Evolutionary conservation across 305 asterid genomes (phyloP).

Genomic region (Rubia peregrina): DNA sequence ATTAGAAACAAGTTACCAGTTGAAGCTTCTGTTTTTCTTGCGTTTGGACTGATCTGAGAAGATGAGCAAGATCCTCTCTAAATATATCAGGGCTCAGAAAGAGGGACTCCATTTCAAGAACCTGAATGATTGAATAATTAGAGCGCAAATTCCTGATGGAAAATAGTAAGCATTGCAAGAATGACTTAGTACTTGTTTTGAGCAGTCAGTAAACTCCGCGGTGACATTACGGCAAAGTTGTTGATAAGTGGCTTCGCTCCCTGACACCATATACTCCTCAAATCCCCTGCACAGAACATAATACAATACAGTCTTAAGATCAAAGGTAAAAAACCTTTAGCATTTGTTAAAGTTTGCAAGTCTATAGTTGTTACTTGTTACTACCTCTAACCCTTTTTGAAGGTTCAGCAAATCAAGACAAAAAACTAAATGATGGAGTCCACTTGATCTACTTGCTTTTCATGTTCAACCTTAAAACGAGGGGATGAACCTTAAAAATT

Average conservation of each 20-base stretch:
- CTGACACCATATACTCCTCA: constrained; percentile 65
- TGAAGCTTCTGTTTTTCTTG: constrained; percentile 87
- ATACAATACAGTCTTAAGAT: constrained; percentile 10
- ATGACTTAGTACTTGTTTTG: constrained; percentile 56
- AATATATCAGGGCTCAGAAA: constrained; percentile 47
- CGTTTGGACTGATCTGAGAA: constrained; percentile 76
- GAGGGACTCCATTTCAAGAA: too few species aligned
- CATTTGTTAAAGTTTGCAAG: not conserved
- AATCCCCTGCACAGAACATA: constrained; percentile 58
- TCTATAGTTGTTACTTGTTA: not conserved
- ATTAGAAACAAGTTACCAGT: constrained; percentile 37
- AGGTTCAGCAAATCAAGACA: not conserved
- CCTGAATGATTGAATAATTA: too few species aligned
- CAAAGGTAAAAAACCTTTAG: not conserved
- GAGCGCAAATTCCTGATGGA: too few species aligned
- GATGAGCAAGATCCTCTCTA: constrained; percentile 70
- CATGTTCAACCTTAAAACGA: too few species aligned
- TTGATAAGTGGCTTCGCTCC: constrained; percentile 75
- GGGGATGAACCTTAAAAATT: not conserved
- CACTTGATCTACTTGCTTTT: not conserved
- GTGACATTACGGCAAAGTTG: constrained; percentile 86
- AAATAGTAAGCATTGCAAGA: constrained; percentile 17
- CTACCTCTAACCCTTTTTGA: not conserved
- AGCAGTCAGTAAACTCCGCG: constrained; percentile 77
- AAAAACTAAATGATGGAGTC: not conserved